Base-by-base conservation (phyloP, 2,329 filamentous ascomycete species). In the Claviceps lovelessii region DNA sequence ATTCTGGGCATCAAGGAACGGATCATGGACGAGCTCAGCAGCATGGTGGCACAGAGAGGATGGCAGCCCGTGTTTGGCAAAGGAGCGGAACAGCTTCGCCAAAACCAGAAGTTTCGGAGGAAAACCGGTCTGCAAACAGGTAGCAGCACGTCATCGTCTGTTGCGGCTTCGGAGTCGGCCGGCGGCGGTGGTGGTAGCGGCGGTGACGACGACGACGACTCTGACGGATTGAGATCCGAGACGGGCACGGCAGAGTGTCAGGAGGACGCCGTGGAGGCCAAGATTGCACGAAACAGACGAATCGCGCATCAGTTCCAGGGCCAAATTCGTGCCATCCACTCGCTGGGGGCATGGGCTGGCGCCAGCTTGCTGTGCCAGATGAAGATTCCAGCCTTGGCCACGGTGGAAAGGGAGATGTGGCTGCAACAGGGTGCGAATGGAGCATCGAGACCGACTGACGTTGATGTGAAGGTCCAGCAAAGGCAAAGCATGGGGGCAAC, bases 61-160 rank as follows among this genome's bases (percentile, higher is more conserved):
- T 97, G 91, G 89, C 83, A 88, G 61, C 76, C 80, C 0, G 82
- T 95, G 1, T 76, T 78, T 47, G 89, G 85, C 41, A 86, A 85
- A 60, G 84, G 78, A 1, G 78, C 81, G 4, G 81, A 80, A 11
- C 72, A 78, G 56, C 66, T 79, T 39, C 73, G 70, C 54, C 65
- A 65, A 13, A 79, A 77, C 56, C 59, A 69, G 0, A 75, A 73
- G 56, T 64, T 76, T 44, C 44, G 47, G 33, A 60, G 62, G 46
- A 69, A 69, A 54, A 54, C 49, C 52, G 59, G 52, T 53, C 56
- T 37, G 37, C 60, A 46, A 57, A 61, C 45, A 23, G 23, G 23
- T 53, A 61, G 50, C 48, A 58, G 57, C 53, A 55, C 47, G 33
- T 57, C 61, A 1, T 59, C 65, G 0, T 56, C 58, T 4, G 57